A percentile compares a stretch with the other conserved stretches of the same genome.
Conservation (phyloP, 139 green algal genomes). For the Deuterostichococcus epilithicus region DNA sequence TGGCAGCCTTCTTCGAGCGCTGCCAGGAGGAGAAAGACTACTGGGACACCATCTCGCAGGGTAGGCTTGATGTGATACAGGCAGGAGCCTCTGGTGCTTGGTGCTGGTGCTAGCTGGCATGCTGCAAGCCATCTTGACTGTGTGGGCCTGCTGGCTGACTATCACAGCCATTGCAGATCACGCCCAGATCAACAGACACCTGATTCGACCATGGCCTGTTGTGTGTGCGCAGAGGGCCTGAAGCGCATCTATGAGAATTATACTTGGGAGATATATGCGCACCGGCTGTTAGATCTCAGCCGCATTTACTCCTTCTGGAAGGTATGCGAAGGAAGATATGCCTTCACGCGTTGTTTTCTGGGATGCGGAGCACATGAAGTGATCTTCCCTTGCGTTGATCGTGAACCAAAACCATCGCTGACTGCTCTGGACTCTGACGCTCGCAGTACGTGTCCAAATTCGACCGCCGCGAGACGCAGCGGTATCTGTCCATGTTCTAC, state of each 20-base stretch:
- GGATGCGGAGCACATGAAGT: no score
- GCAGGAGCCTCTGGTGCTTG: neutral
- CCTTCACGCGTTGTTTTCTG: no score
- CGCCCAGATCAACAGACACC: no score
- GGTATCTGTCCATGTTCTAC: constrained; percentile 75
- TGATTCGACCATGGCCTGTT: neutral
- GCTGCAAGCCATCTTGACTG: neutral
- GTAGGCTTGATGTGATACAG: no score
- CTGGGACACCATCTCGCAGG: constrained; percentile 51
- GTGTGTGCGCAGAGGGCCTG: neutral
- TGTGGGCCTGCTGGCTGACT: neutral
- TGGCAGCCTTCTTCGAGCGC: constrained; percentile 78
- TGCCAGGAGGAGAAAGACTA: constrained; percentile 30
- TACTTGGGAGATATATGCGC: constrained; percentile 78
- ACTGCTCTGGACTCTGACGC: constrained; percentile 20
- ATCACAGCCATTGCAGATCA: no score
- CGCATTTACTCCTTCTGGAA: constrained; percentile 54
- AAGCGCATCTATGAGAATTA: constrained; percentile 29
- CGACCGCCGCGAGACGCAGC: constrained; percentile 59
- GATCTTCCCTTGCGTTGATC: no score
- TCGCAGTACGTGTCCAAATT: constrained; percentile 66
- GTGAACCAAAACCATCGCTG: neutral
- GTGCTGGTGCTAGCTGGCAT: neutral
- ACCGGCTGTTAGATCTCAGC: constrained; percentile 63
- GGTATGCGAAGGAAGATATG: neutral